Percentiles rank a stretch among this genome's conserved stretches.
Evolutionary conservation across 2,329 filamentous ascomycete genomes (phyloP).

Genomic region (Sporothrix globosa): DNA sequence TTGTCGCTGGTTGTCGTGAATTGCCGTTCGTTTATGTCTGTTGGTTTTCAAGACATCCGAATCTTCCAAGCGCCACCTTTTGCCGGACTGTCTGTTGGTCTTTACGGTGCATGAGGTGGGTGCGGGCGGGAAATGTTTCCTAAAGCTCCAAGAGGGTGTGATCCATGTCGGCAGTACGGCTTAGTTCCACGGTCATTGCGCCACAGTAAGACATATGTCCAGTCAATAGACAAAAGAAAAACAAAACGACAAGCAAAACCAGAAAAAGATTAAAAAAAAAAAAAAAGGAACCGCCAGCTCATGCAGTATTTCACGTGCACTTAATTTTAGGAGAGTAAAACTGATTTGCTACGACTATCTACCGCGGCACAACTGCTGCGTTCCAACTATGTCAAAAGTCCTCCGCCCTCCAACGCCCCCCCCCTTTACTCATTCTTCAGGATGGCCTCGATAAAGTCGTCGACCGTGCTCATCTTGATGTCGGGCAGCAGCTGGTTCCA

Average conservation of each 20-base stretch:
- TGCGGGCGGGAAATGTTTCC: not conserved
- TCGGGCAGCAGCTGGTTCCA: conserved; percentile 52
- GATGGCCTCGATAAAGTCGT: conserved; percentile 47
- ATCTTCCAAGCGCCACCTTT: conserved; percentile 19
- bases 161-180: too few relatives aligned
- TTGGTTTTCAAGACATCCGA: not conserved
- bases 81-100: not conserved
- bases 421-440: conserved; percentile 4
- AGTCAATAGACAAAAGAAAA: too few relatives aligned
- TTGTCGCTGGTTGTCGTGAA: not conserved
- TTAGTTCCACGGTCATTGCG: not conserved
- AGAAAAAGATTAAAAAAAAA: too few relatives aligned
- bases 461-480: conserved; percentile 47
- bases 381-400: too few relatives aligned
- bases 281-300: too few relatives aligned
- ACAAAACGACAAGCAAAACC: too few relatives aligned
- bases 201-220: not conserved
- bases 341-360: too few relatives aligned
- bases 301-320: too few relatives aligned
- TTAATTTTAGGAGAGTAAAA: too few relatives aligned
- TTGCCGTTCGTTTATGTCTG: not conserved
- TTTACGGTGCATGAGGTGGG: not conserved
- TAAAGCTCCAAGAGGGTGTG: not conserved
- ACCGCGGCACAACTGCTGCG: too few relatives aligned
- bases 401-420: too few relatives aligned